Evolutionary conservation across 176 grass and related monocot species (phyloP).

Genomic region (Oryza meyeriana): DNA sequence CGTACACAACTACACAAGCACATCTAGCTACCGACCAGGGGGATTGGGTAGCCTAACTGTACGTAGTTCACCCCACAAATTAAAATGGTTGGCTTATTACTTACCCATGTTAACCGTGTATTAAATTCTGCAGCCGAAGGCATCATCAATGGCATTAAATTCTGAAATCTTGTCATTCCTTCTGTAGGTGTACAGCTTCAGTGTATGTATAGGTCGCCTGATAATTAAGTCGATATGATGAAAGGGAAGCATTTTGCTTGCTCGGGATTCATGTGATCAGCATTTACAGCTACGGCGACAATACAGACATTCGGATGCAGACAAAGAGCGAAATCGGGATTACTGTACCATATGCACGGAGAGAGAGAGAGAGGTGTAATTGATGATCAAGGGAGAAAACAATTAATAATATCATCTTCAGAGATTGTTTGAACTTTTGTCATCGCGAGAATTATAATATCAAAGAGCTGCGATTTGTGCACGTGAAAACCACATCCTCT

Average conservation of each 20-base stretch:
- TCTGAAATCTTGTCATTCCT: not conserved
- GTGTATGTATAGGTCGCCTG: not conserved
- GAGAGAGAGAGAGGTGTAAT: not conserved
- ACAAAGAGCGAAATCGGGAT: not conserved
- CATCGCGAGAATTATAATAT: not conserved
- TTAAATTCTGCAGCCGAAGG: not conserved
- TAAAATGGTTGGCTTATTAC: not conserved
- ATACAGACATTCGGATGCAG: not conserved
- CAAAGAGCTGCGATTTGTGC: not conserved
- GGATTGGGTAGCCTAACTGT: not conserved
- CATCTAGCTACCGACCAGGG: not conserved
- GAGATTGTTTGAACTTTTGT: not conserved
- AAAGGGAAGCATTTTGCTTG: not conserved
- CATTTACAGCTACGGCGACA: conserved; percentile 6
- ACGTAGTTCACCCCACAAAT: not conserved
- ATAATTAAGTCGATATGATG: not conserved
- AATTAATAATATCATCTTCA: not conserved
- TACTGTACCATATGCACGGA: too few species aligned
- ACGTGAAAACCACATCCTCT: not conserved
- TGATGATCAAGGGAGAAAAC: not conserved
- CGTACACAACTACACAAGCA: not conserved
- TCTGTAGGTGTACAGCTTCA: not conserved
- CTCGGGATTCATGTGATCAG: conserved; percentile 34
- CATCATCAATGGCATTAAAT: not conserved
- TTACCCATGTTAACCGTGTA: not conserved